Evolutionary conservation across 2,329 filamentous ascomycete genomes (phyloP).

Genomic region (Trichoderma gracile): DNA sequence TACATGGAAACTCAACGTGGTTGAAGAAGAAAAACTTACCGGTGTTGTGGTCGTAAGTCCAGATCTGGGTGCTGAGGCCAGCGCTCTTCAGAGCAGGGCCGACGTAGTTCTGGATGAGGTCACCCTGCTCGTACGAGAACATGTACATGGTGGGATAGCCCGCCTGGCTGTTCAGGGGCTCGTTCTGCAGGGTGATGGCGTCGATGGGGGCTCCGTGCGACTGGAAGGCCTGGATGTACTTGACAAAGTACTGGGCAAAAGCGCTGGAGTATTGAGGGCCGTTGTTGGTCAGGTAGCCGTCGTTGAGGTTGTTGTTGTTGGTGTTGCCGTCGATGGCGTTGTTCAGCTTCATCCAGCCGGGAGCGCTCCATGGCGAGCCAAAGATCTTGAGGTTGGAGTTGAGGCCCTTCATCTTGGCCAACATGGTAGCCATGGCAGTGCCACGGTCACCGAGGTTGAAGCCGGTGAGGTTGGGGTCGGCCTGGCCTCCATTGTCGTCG

Average conservation of each 20-base stretch:
- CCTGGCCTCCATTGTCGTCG: constrained; percentile 39
- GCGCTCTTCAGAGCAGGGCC: constrained; percentile 25
- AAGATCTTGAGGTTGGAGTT: constrained; percentile 40
- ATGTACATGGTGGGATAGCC: constrained; percentile 28
- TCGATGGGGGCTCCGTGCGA: constrained; percentile 22
- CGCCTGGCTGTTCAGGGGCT: constrained; percentile 27
- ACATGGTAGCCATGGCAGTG: constrained; percentile 40
- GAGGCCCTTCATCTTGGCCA: constrained; percentile 39
- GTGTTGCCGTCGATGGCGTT: constrained; percentile 38
- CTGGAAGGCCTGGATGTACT: constrained; percentile 28
- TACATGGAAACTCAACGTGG: too few species aligned
- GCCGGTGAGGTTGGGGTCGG: constrained; percentile 34
- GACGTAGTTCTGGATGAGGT: constrained; percentile 26
- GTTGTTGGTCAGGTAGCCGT: constrained; percentile 36
- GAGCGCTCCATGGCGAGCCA: constrained; percentile 43
- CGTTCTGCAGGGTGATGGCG: constrained; percentile 28
- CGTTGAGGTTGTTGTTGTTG: constrained; percentile 33
- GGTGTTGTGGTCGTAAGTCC: constrained; percentile 36
- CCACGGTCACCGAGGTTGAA: constrained; percentile 43
- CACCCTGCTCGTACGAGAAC: constrained; percentile 25
- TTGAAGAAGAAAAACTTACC: constrained; percentile 27
- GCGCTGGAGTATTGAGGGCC: constrained; percentile 36
- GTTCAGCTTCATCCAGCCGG: constrained; percentile 46
- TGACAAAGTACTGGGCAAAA: constrained; percentile 39
- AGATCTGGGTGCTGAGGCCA: constrained; percentile 24